phyloP scores from a whole-genome alignment of 2,329 filamentous ascomycete genomes.

The Laburnicola sp. region DNA sequence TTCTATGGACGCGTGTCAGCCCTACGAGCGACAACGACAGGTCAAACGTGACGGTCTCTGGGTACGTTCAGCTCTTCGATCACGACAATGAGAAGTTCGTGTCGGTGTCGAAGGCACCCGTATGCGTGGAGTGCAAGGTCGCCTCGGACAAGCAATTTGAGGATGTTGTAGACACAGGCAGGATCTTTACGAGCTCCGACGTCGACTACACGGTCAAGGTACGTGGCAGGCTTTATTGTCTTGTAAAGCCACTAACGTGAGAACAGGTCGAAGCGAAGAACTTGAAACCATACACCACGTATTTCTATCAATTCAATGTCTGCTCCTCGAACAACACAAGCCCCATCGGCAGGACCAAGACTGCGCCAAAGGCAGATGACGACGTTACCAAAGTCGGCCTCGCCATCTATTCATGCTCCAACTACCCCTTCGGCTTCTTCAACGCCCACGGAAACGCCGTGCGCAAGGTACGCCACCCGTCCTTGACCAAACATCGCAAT shows the following conservation, averaged over 20 bases:
- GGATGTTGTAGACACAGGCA: constrained; percentile 59
- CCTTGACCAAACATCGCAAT: neutral
- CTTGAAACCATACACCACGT: constrained; percentile 65
- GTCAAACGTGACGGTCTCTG: constrained; percentile 57
- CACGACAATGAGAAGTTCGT: constrained; percentile 59
- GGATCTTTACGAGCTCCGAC: constrained; percentile 70
- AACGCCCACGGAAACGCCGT: constrained; percentile 51
- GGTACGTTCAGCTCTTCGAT: constrained; percentile 58
- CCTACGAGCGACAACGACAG: constrained; percentile 47
- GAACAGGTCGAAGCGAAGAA: constrained; percentile 64
- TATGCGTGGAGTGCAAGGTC: constrained; percentile 70
- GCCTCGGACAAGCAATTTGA: constrained; percentile 53
- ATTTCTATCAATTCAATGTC: constrained; percentile 72
- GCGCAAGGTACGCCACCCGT: constrained; percentile 28
- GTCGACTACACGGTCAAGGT: constrained; percentile 77
- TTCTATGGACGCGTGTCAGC: constrained; percentile 40
- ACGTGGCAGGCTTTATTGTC: neutral
- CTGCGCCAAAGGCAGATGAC: constrained; percentile 62
- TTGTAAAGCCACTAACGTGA: constrained; percentile 15
- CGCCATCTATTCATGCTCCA: constrained; percentile 72
- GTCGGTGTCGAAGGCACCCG: constrained; percentile 59
- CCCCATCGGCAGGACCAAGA: constrained; percentile 70
- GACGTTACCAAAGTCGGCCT: constrained; percentile 62
- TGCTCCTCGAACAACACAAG: constrained; percentile 66
- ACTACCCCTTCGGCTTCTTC: constrained; percentile 52